Conservation (phyloP, 2,329 filamentous ascomycete species). For the Amphichorda felina region DNA sequence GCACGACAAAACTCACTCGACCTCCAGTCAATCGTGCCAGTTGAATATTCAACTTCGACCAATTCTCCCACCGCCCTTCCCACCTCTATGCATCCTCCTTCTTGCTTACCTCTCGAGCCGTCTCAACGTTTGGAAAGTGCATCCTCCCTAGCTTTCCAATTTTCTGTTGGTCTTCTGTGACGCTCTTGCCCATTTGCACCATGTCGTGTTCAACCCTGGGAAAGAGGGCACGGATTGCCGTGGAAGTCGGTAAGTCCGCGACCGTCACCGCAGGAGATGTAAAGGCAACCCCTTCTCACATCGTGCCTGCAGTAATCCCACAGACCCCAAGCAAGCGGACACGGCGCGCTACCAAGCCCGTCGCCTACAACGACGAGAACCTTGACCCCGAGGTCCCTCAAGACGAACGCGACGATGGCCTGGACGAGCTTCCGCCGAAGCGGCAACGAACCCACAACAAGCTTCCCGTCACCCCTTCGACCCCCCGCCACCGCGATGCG, state of each 20-base stretch:
- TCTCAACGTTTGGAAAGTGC: neutral
- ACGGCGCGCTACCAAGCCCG: conserved; percentile 27
- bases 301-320: neutral
- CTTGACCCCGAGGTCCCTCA: conserved; percentile 38
- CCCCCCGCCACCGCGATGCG: conserved; percentile 69
- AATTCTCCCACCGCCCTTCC: neutral
- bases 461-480: conserved; percentile 56
- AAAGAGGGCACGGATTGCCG: conserved; percentile 20
- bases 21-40: no score
- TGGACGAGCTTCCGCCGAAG: conserved; percentile 19
- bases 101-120: neutral
- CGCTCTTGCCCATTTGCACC: conserved; percentile 1
- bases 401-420: conserved; percentile 22
- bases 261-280: neutral
- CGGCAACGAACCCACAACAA: conserved; percentile 19
- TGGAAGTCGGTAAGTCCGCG: conserved; percentile 15
- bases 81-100: neutral
- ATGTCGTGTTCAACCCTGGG: conserved; percentile 10
- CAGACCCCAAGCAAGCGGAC: conserved; percentile 3
- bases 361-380: conserved; percentile 53
- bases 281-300: neutral
- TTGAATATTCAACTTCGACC: neutral
- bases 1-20: neutral
- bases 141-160: neutral
- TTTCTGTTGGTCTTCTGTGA: neutral